Conservation (phyloP, 169 alveolate species). For the Cytauxzoon felis region DNA sequence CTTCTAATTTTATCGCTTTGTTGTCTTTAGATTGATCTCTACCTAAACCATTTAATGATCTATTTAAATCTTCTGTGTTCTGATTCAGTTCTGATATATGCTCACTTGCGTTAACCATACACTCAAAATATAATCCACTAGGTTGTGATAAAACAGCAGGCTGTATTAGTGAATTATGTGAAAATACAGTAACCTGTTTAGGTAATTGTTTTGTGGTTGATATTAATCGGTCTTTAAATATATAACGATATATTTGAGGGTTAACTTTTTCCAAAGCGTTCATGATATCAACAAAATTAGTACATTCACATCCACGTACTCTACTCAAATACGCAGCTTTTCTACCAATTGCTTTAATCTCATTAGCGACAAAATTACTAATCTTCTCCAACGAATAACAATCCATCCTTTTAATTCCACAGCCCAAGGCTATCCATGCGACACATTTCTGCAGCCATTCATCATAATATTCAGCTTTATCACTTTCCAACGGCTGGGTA, state of each 20-base stretch:
- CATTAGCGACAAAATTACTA: conserved; percentile 32
- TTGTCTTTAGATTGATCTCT: conserved; percentile 5
- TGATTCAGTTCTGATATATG: conserved; percentile 38
- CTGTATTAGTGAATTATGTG: conserved; percentile 40
- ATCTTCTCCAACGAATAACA: conserved; percentile 41
- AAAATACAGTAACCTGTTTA: conserved; percentile 27
- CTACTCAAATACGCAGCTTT: conserved; percentile 50
- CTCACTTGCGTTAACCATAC: conserved; percentile 53
- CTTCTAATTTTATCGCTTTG: conserved; percentile 3
- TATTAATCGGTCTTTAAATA: conserved; percentile 38
- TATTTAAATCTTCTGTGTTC: background rate
- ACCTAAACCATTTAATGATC: background rate
- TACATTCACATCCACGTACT: conserved; percentile 50
- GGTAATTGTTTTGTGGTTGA: conserved; percentile 51
- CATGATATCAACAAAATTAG: conserved; percentile 59
- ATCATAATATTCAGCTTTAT: conserved; percentile 57
- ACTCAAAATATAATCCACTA: conserved; percentile 46
- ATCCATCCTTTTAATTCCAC: conserved; percentile 57
- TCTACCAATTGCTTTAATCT: conserved; percentile 47
- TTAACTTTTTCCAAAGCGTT: conserved; percentile 44
- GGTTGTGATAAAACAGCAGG: conserved; percentile 59
- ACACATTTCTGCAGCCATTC: conserved; percentile 64
- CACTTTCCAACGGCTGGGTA: conserved; percentile 51
- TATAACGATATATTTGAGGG: conserved; percentile 29
- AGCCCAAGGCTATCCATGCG: conserved; percentile 61